Percentiles rank a stretch among this genome's conserved stretches.
These are phyloP conservation scores for Sugiyamaella mastotermitis DNA, from an alignment of 805 yeast genomes.

Conservation along the genomic window DNA sequence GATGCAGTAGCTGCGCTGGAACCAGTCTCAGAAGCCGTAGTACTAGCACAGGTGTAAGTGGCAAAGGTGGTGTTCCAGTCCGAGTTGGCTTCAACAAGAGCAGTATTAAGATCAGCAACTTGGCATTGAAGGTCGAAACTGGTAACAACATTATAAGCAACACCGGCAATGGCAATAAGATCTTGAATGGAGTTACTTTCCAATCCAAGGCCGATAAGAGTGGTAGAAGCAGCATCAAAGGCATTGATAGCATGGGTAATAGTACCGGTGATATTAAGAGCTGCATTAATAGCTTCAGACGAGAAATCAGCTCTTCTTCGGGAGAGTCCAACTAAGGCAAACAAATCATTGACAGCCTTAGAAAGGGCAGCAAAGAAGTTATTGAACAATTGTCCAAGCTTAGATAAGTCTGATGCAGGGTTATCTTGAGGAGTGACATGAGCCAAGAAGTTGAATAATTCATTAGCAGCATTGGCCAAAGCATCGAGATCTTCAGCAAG, in stretches of 20 bases:
- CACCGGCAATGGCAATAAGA: neutral
- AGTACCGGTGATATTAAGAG: constrained; percentile 2
- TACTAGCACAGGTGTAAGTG: neutral
- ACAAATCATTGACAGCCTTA: neutral
- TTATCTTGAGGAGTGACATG: neutral
- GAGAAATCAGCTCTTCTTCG: too few species aligned
- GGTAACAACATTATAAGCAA: constrained; percentile 2
- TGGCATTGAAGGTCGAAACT: constrained; percentile 1
- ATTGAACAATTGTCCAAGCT: neutral
- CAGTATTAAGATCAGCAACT: neutral
- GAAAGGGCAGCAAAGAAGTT: neutral
- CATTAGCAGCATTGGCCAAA: neutral
- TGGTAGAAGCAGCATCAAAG: neutral
- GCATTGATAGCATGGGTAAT: neutral
- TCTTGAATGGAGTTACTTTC: neutral
- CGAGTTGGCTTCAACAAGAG: constrained; percentile 2
- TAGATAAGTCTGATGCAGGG: neutral
- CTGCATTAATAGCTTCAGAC: too few species aligned
- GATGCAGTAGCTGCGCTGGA: constrained; percentile 3
- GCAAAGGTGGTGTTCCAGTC: neutral
- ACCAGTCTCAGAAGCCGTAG: constrained; percentile 2
- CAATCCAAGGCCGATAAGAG: neutral
- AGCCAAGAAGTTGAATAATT: neutral
- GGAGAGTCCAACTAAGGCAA: too few species aligned
- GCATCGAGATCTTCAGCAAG: neutral